A percentile compares a stretch with the other conserved stretches of the same genome.
phyloP scores from a whole-genome alignment of 2,329 filamentous ascomycete species.

The Penicillium griseofulvum region DNA sequence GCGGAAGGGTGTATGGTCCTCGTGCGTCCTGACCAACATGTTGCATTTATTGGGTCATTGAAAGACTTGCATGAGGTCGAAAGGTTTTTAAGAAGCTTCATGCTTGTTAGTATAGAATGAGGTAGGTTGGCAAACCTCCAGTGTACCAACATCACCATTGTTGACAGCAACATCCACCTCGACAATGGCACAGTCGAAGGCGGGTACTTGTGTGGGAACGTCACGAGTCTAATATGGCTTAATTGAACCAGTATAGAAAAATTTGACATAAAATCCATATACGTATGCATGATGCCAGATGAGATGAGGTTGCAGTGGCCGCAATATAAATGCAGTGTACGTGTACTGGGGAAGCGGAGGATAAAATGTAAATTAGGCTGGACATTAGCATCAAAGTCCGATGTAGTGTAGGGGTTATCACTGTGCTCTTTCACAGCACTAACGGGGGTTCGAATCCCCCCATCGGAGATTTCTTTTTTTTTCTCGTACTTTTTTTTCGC shows the following conservation, averaged over 20 bases:
- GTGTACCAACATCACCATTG: slow-evolving; percentile 26
- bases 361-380: background rate
- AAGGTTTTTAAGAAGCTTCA: no score
- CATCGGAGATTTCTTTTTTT: slow-evolving; percentile 1
- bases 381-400: background rate
- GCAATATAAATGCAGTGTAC: no score
- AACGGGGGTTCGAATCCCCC: slow-evolving; percentile 8
- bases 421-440: slow-evolving; percentile 8
- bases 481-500: no score
- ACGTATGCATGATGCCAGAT: background rate
- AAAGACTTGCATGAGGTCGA: no score
- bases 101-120: background rate
- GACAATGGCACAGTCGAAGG: slow-evolving; percentile 18
- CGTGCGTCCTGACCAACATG: no score
- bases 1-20: no score
- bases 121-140: slow-evolving; percentile 29
- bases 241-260: slow-evolving; percentile 4
- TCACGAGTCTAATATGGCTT: slow-evolving; percentile 8
- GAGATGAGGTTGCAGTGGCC: background rate
- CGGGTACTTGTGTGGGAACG: slow-evolving; percentile 29
- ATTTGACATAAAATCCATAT: background rate
- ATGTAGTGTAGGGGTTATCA: slow-evolving; percentile 10
- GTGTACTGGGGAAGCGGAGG: no score
- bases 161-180: slow-evolving; percentile 17
- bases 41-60: no score